Evolutionary conservation across 1,284 basidiomycete species (phyloP).

Genomic region (Dichomitus squalens): DNA sequence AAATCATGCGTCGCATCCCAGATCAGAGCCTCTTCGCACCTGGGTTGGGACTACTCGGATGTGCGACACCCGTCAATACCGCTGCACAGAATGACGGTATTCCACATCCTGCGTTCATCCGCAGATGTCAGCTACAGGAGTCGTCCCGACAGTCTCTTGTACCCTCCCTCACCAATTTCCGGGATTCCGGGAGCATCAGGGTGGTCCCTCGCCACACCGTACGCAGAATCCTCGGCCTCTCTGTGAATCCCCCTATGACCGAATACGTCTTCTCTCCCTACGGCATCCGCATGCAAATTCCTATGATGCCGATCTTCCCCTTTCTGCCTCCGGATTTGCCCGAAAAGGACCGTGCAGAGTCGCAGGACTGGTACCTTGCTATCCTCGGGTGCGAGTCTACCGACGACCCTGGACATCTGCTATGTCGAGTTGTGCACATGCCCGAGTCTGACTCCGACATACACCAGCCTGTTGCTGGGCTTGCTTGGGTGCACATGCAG

Average conservation of each 20-base stretch:
- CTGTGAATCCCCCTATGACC: not conserved
- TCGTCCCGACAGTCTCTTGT: not conserved
- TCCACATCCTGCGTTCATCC: not conserved
- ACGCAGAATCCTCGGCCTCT: not conserved
- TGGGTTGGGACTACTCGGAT: too few species aligned
- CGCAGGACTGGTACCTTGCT: not conserved
- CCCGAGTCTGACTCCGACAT: not conserved
- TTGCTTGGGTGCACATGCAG: too few species aligned
- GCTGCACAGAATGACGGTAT: not conserved
- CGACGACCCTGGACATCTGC: not conserved
- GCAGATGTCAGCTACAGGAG: not conserved
- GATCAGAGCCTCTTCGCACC: constrained; percentile 4
- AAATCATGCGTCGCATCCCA: not conserved
- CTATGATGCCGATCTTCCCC: not conserved
- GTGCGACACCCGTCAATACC: too few species aligned
- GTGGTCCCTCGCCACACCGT: not conserved
- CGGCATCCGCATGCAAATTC: not conserved
- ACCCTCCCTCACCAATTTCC: not conserved
- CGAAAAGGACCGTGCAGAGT: not conserved
- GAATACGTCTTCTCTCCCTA: not conserved
- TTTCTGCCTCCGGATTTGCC: not conserved
- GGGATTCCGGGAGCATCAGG: not conserved
- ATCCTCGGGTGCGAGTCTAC: not conserved
- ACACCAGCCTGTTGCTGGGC: too few species aligned
- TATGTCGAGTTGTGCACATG: not conserved